phyloP scores from a whole-genome alignment of 805 yeast genomes.

The Candida piceae region DNA sequence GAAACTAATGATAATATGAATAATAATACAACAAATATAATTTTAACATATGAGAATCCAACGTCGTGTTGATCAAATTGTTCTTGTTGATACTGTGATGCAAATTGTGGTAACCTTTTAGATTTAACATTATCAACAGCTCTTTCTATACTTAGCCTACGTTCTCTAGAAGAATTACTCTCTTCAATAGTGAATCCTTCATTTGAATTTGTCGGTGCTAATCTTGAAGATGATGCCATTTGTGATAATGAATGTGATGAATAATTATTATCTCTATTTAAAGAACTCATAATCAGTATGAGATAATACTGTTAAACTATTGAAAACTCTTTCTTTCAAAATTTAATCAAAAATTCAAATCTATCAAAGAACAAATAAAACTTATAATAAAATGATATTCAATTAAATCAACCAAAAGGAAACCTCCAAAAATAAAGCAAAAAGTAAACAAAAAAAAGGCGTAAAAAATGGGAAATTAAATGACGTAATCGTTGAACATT shows the following conservation, averaged over 20 bases:
- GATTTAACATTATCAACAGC: background rate
- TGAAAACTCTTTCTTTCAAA: too few relatives aligned
- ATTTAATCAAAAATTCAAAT: too few relatives aligned
- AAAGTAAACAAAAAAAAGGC: too few relatives aligned
- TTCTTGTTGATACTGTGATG: background rate
- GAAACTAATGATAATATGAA: constrained; percentile 46
- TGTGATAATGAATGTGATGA: background rate
- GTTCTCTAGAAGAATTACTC: background rate
- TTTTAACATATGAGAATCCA: constrained; percentile 31
- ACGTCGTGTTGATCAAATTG: constrained; percentile 12
- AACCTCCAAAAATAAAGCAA: too few relatives aligned
- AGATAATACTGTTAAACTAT: background rate
- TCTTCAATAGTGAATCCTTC: background rate
- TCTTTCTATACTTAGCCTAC: background rate
- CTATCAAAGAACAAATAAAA: too few relatives aligned
- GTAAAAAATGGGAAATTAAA: too few relatives aligned
- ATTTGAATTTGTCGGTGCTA: background rate
- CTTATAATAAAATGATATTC: too few relatives aligned
- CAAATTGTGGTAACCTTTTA: background rate
- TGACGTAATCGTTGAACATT: too few relatives aligned
- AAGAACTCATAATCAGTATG: background rate
- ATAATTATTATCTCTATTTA: background rate
- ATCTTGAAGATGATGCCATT: background rate
- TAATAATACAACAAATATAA: constrained; percentile 42
- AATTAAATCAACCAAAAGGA: too few relatives aligned